A percentile compares a stretch with the other conserved stretches of the same genome.
These are phyloP conservation scores for Aspergillus sclerotialis DNA, from an alignment of 2,329 filamentous ascomycete species.

Conservation along the genomic window DNA sequence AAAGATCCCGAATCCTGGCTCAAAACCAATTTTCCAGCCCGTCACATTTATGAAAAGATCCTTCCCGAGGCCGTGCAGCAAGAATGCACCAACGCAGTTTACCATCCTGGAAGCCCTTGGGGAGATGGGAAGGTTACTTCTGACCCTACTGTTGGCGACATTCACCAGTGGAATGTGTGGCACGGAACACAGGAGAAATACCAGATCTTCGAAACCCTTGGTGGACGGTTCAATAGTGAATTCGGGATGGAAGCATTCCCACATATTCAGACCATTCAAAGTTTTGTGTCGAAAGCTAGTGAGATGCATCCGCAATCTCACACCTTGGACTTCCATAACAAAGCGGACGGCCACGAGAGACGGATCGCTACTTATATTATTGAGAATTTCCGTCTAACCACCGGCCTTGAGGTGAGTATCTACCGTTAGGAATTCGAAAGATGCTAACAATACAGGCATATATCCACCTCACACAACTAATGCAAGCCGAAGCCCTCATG, in stretches of 20 bases:
- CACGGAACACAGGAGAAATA: slow-evolving; percentile 88
- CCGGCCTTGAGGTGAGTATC: slow-evolving; percentile 47
- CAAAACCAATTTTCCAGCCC: slow-evolving; percentile 77
- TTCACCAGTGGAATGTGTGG: slow-evolving; percentile 97
- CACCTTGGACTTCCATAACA: slow-evolving; percentile 93
- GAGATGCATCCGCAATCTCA: slow-evolving; percentile 79
- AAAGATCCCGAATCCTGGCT: slow-evolving; percentile 79
- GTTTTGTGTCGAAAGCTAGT: slow-evolving; percentile 63
- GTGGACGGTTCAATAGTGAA: slow-evolving; percentile 88
- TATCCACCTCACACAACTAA: slow-evolving; percentile 60
- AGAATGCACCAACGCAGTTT: slow-evolving; percentile 60
- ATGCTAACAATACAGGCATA: slow-evolving; percentile 61
- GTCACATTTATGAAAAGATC: slow-evolving; percentile 91
- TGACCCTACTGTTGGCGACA: slow-evolving; percentile 77
- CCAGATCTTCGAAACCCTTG: slow-evolving; percentile 79
- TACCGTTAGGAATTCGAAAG: neutral
- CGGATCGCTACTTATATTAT: slow-evolving; percentile 81
- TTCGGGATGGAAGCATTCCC: slow-evolving; percentile 96
- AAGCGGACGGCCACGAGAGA: slow-evolving; percentile 82
- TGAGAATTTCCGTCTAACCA: slow-evolving; percentile 68
- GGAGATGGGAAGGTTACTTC: slow-evolving; percentile 71
- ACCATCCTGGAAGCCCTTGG: slow-evolving; percentile 79
- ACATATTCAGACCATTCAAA: slow-evolving; percentile 72
- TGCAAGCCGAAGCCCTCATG: slow-evolving; percentile 55
- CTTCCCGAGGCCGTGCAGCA: slow-evolving; percentile 65